These are phyloP conservation scores for Magnaporthiopsis incrustans DNA, from an alignment of 2,329 filamentous ascomycete genomes.

Conservation along the genomic window DNA sequence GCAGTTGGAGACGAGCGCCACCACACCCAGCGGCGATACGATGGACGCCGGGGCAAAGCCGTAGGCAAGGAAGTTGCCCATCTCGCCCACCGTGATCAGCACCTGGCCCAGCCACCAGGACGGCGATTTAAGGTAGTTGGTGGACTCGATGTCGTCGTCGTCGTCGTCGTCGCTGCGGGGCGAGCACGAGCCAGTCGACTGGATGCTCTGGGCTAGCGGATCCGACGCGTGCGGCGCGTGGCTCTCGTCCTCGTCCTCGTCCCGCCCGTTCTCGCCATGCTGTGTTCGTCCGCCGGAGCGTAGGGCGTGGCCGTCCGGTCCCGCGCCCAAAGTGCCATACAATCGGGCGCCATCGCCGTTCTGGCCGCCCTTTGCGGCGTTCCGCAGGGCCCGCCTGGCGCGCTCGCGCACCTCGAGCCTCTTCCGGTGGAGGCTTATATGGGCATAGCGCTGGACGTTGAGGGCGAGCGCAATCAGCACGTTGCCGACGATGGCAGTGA, in stretches of 20 bases:
- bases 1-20: conserved; percentile 92
- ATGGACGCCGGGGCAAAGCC: conserved; percentile 97
- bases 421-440: conserved; percentile 73
- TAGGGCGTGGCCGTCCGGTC: conserved; percentile 14
- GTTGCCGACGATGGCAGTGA: conserved; percentile 88
- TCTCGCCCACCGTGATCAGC: conserved; percentile 86
- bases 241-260: conserved; percentile 23
- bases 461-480: conserved; percentile 89
- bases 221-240: conserved; percentile 35
- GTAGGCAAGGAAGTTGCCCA: conserved; percentile 94
- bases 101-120: conserved; percentile 97
- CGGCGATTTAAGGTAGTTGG: conserved; percentile 76
- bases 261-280: conserved; percentile 9
- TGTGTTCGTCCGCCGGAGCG: conserved; percentile 11
- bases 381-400: conserved; percentile 45
- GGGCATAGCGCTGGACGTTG: conserved; percentile 93
- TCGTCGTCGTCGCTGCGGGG: conserved; percentile 27
- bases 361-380: conserved; percentile 30
- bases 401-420: conserved; percentile 49
- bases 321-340: conserved; percentile 10
- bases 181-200: conserved; percentile 12
- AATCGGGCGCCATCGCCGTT: conserved; percentile 14
- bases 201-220: conserved; percentile 40
- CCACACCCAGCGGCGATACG: conserved; percentile 92
- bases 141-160: conserved; percentile 21